A percentile compares a stretch with the other conserved stretches of the same genome.
Conservation (phyloP, 306 rosid species). For the Quercus variabilis region DNA sequence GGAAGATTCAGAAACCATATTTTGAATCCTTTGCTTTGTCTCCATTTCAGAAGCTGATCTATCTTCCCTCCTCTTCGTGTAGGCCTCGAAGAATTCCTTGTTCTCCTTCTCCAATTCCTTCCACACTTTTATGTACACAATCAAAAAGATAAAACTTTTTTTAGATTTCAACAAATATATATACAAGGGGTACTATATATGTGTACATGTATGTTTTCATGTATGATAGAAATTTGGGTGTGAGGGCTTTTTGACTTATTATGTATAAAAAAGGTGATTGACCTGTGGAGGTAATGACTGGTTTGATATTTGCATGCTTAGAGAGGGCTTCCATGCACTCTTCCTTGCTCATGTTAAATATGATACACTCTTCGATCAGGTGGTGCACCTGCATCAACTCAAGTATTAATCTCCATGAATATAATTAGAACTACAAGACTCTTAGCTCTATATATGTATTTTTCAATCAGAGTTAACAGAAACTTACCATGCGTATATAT, state of each 20-base stretch:
- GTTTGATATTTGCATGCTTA: conserved; percentile 83
- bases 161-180: conserved; percentile 14
- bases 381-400: conserved; percentile 64
- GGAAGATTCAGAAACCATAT: conserved; percentile 33
- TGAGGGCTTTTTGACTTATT: too few relatives aligned
- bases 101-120: conserved; percentile 92
- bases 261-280: neutral
- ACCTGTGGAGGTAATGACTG: conserved; percentile 90
- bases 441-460: neutral
- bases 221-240: too few relatives aligned
- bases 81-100: conserved; percentile 82
- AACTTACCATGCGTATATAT: conserved; percentile 77
- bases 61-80: conserved; percentile 38
- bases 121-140: conserved; percentile 61
- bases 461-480: neutral
- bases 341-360: conserved; percentile 89
- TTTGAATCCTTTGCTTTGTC: conserved; percentile 37
- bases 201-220: too few relatives aligned
- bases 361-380: conserved; percentile 81
- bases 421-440: neutral
- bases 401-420: neutral
- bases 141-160: neutral
- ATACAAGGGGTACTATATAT: neutral
- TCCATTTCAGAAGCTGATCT: conserved; percentile 22
- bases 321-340: conserved; percentile 97